Evolutionary conservation across 2,329 filamentous ascomycete species (phyloP).

Genomic region (Arthroderma sp.): DNA sequence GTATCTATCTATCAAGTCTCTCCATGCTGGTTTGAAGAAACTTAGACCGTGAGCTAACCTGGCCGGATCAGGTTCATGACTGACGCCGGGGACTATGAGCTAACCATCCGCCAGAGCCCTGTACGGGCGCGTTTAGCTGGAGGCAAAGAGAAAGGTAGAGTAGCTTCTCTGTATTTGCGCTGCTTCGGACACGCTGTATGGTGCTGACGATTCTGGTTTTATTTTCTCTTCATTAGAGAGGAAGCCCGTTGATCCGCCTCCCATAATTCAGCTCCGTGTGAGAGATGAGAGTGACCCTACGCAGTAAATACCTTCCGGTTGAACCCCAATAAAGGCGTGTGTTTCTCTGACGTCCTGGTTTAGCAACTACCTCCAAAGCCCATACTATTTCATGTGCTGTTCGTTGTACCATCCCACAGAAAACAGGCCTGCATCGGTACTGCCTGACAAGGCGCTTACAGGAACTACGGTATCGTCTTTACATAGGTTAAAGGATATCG

Average conservation of each 20-base stretch:
- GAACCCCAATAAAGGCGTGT: not conserved
- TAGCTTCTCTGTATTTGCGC: not conserved
- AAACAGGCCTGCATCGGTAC: slow-evolving; percentile 29
- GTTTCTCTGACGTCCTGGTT: slow-evolving; percentile 1
- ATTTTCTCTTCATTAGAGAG: slow-evolving; percentile 42
- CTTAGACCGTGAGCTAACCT: slow-evolving; percentile 6
- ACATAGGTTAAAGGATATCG: slow-evolving; percentile 65
- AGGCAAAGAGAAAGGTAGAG: slow-evolving; percentile 60
- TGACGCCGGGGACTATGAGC: slow-evolving; percentile 33
- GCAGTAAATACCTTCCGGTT: slow-evolving; percentile 36
- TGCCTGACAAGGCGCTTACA: slow-evolving; percentile 44
- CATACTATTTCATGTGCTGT: slow-evolving; percentile 51
- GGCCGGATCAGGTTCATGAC: not conserved
- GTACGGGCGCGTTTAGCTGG: slow-evolving; percentile 53
- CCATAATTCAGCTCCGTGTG: slow-evolving; percentile 61
- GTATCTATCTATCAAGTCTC: slow-evolving; percentile 13
- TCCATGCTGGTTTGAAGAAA: slow-evolving; percentile 1
- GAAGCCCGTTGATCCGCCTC: slow-evolving; percentile 75
- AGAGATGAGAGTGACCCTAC: slow-evolving; percentile 37
- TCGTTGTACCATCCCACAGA: slow-evolving; percentile 41
- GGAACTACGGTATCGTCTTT: slow-evolving; percentile 70
- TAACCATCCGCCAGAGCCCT: slow-evolving; percentile 54
- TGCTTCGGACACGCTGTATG: not conserved
- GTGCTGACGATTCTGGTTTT: slow-evolving; percentile 7
- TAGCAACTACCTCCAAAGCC: slow-evolving; percentile 50